Base-by-base conservation (phyloP, 2,329 filamentous ascomycete species). In the Nigrograna mackinnonii region DNA sequence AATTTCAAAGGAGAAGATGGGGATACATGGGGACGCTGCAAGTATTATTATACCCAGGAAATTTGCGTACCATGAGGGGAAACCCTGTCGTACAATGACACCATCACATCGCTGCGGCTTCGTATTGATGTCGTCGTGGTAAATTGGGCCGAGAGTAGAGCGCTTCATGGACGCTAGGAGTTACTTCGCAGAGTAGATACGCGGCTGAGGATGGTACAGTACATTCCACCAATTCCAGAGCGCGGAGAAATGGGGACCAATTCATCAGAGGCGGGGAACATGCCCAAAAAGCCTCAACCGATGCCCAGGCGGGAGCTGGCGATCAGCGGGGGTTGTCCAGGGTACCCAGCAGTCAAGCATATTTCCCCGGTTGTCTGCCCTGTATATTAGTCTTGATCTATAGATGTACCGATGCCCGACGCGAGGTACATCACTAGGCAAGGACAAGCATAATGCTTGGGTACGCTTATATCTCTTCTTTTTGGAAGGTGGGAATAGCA, bases 171-270 rank as follows among this genome's bases (percentile, higher is more conserved):
- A 14, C 30, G 37, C 18, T 37, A 37, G 14, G 18, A 37, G 5
- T 4, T n/a, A 5, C 9, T 16, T 16, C 16, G 36, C 14, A 41
- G 4, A 9, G 20, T 5, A 5, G 24, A 31, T 17, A 7, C 31
- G 22, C 19, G 18, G 21, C 28, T 12, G 18, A 36, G 33, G 32
- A 9, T 18, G 36, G 22, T 17, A 34, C 19, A 12, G 13, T 26
- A 35, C 35, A 43, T 43, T 47, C 44, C 44, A 47, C 44, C 40
- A 47, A 39, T 44, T 35, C 35, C 14, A 28, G 9, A 17, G n/a
- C 16, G 24, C 37, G 44, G 44, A 39, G 35, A 38, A 30, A 39
- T 42, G 34, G 28, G 12, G 19, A 24, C 17, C 21, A n/a, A n/a
- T n/a, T n/a, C n/a, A n/a, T n/a, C n/a, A 17, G 6, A 14, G 31